phyloP scores from a whole-genome alignment of 2,329 filamentous ascomycete genomes.

The Lasiodiplodia hormozganensis region DNA sequence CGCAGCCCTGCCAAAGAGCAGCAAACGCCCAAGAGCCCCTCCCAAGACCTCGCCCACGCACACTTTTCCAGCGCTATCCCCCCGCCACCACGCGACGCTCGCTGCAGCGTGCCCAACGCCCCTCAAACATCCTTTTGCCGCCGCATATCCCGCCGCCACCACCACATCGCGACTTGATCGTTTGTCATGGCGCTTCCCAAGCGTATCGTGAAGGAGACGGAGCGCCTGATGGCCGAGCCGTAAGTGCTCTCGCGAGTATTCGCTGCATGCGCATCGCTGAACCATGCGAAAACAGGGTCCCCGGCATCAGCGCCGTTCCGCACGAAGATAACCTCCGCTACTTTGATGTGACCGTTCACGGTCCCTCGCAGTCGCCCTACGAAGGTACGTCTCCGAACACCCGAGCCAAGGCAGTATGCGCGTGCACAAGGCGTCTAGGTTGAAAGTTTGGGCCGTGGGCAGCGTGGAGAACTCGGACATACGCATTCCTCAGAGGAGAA shows the following conservation, averaged over 20 bases:
- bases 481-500: background rate
- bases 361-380: constrained; percentile 90
- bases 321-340: constrained; percentile 98
- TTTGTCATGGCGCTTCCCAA: constrained; percentile 79
- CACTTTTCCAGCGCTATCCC: background rate
- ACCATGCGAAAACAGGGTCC: constrained; percentile 68
- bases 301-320: constrained; percentile 92
- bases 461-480: background rate
- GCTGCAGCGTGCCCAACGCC: background rate
- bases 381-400: constrained; percentile 70
- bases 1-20: constrained; percentile 20
- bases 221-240: constrained; percentile 96
- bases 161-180: background rate
- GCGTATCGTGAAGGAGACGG: constrained; percentile 97
- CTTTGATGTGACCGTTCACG: constrained; percentile 97
- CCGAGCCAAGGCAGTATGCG: too few species aligned
- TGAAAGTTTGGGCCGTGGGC: background rate
- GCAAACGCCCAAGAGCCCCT: constrained; percentile 30
- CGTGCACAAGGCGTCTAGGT: background rate
- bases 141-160: background rate
- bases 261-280: constrained; percentile 5
- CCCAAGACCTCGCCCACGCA: constrained; percentile 10
- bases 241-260: constrained; percentile 56
- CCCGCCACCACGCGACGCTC: background rate
- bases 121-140: background rate